Conservation (phyloP, 2,329 filamentous ascomycete genomes). For the Fusarium liriodendri region DNA sequence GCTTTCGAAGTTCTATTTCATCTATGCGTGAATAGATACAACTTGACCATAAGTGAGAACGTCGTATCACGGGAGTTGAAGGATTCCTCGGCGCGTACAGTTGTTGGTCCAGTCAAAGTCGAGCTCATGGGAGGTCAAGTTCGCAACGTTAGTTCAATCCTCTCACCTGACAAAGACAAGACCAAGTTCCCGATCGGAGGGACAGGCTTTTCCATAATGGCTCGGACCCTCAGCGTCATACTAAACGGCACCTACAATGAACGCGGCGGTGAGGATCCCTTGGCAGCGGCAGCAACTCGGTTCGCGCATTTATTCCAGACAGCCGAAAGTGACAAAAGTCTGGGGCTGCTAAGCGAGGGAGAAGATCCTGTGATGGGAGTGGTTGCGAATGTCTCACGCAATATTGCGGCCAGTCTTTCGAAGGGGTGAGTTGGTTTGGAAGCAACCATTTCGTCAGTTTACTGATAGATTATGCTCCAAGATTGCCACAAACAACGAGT, state of each 20-base stretch:
- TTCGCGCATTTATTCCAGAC: background rate
- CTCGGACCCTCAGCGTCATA: background rate
- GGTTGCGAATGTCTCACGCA: background rate
- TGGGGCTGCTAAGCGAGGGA: background rate
- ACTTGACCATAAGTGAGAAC: too few species aligned
- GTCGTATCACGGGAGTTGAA: background rate
- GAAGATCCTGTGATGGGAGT: conserved; percentile 1
- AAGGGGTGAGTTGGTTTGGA: background rate
- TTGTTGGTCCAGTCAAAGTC: background rate
- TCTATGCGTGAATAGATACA: too few species aligned
- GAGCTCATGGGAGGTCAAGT: background rate
- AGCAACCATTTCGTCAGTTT: too few species aligned
- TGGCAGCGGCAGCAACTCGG: background rate
- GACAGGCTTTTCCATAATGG: background rate
- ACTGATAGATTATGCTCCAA: too few species aligned
- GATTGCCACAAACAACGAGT: background rate
- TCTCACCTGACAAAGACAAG: background rate
- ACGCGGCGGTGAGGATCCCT: too few species aligned
- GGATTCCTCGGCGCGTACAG: background rate
- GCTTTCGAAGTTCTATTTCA: too few species aligned
- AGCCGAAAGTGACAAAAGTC: background rate
- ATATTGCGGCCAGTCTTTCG: background rate
- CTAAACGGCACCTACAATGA: background rate
- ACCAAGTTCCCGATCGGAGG: background rate
- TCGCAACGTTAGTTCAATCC: background rate